phyloP scores from a whole-genome alignment of 805 yeast genomes.

The Kodamaea leandrae region DNA sequence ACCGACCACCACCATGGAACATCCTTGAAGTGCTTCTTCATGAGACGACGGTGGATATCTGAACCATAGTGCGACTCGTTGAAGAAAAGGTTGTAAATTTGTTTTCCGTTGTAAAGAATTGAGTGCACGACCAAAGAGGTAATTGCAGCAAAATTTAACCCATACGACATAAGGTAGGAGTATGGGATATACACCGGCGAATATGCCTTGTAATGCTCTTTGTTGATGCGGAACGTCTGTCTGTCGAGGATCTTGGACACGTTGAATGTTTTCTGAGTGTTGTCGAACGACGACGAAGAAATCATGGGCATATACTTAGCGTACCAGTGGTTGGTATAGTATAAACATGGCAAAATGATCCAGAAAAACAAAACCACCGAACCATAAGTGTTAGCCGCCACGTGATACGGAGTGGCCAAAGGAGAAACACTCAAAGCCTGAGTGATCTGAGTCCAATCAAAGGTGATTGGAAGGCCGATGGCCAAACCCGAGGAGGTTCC shows the following conservation, averaged over 20 bases:
- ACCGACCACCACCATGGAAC: conserved; percentile 25
- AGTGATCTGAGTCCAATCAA: conserved; percentile 29
- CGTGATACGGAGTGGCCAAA: conserved; percentile 19
- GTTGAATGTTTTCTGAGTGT: conserved; percentile 17
- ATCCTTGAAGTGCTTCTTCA: conserved; percentile 17
- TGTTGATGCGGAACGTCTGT: conserved; percentile 14
- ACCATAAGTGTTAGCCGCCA: conserved; percentile 18
- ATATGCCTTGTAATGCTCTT: conserved; percentile 16
- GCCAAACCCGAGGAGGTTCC: conserved; percentile 29
- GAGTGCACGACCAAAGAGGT: conserved; percentile 20
- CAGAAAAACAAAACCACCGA: conserved; percentile 18
- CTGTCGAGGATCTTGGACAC: conserved; percentile 18
- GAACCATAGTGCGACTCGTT: conserved; percentile 13
- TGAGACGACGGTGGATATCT: conserved; percentile 22
- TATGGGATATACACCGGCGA: conserved; percentile 21
- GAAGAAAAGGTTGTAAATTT: conserved; percentile 15
- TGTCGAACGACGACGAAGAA: conserved; percentile 20
- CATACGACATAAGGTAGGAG: conserved; percentile 20
- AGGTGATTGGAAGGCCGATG: conserved; percentile 22
- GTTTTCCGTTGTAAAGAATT: conserved; percentile 19
- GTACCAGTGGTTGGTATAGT: conserved; percentile 23
- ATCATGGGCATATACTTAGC: conserved; percentile 23
- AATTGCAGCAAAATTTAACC: conserved; percentile 21
- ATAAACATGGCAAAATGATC: conserved; percentile 15
- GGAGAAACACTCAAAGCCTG: conserved; percentile 19